These are phyloP conservation scores for Phytopythium aichiense DNA, from an alignment of 352 stramenopile species.

Conservation along the genomic window DNA sequence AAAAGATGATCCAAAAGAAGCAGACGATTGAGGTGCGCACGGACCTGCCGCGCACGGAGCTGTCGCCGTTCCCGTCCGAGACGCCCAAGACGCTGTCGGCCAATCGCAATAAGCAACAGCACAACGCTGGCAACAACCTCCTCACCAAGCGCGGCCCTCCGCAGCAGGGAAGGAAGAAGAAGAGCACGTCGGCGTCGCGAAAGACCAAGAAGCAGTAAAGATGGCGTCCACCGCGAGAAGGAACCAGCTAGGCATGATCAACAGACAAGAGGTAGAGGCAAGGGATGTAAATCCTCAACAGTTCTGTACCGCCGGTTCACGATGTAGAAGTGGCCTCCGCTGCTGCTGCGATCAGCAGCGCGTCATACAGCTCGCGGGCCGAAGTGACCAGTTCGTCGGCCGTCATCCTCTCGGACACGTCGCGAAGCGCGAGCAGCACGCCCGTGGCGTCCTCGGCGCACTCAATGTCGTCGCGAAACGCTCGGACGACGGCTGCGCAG, in stretches of 20 bases:
- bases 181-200: constrained; percentile 13
- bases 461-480: constrained; percentile 64
- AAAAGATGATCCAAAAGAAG: constrained; percentile 69
- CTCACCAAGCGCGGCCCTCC: constrained; percentile 8
- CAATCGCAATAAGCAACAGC: constrained; percentile 1
- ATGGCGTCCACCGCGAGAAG: constrained; percentile 13
- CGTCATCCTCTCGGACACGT: constrained; percentile 46
- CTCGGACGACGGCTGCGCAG: constrained; percentile 64
- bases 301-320: neutral
- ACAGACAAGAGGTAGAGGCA: neutral
- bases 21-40: constrained; percentile 57
- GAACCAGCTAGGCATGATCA: constrained; percentile 12
- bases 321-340: constrained; percentile 30
- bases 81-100: constrained; percentile 17
- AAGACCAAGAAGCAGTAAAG: constrained; percentile 14
- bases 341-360: constrained; percentile 53
- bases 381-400: constrained; percentile 51
- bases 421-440: constrained; percentile 52
- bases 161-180: constrained; percentile 16
- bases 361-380: constrained; percentile 61
- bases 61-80: constrained; percentile 22
- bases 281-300: neutral
- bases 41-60: constrained; percentile 63
- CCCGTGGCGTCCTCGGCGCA: constrained; percentile 50
- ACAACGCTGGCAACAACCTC: constrained; percentile 22